Base-by-base conservation (phyloP, 177 flowering plant species). In the Vitis hybrid region DNA sequence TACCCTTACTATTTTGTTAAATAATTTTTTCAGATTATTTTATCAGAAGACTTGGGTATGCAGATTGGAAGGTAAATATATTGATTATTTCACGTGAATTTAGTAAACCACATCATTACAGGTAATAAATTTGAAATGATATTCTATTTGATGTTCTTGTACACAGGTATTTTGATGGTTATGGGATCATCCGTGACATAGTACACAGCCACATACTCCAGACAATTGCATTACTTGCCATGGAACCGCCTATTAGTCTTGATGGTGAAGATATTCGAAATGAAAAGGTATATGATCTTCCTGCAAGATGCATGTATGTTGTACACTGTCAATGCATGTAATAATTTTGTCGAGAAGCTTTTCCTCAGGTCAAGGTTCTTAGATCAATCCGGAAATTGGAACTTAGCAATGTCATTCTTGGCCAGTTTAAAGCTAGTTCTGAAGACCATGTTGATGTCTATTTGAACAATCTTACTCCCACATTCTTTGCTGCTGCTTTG, bases 221-320 rank as follows among this genome's bases (percentile, higher is more conserved):
- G 70, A 86, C 82, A 66, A 79, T 88, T 17, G 92, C 89, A 49
- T 71, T 88, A 72, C 84, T 85, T 74, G 89, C 92, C 59, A 86
- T 88, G 92, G 92, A 86, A 76, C 85, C 87, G 48, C 92, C 92
- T 4, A 73, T 84, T 69, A 86, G 88, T 74, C 85, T 88, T 14
- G 82, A 86, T 71, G 92, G 83, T 57, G 90, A 88, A 82, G 90
- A 87, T 77, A 78, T 86, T 68, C 79, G 89, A 55, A 86, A 88
- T 71, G 90, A 88, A 70, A 88, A 88, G 90, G 92, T 86, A 60
- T 19, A 11, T 27, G 10, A 8, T 4, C 14, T 71, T 61, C 58
- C 18, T 13, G 6, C 13, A 69, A 60, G 56, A 10, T 51, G 52
- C 32, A 11, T 57, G 32, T 48, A 10, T 56, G 1, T 54, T 54